Evolutionary conservation across 1,139 yeast species (phyloP).

Genomic region (Pichia sp.): DNA sequence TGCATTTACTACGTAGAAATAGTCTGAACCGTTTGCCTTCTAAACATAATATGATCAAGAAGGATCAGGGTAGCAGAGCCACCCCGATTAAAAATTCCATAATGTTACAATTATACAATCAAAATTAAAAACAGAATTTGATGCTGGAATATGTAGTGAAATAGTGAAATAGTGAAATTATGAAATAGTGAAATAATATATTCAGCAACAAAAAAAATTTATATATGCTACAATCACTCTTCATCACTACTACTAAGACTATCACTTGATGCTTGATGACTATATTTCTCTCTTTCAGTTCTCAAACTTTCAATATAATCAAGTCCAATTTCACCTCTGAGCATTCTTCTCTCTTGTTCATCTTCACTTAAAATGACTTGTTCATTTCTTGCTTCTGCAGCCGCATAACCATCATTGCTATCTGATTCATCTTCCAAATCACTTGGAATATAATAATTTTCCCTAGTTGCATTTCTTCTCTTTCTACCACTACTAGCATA

Average conservation of each 20-base stretch:
- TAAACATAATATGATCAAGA: no score
- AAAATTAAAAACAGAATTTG: no score
- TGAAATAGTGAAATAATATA: no score
- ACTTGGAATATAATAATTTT: constrained; percentile 14
- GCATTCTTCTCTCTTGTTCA: constrained; percentile 15
- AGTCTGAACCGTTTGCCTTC: no score
- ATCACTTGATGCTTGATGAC: constrained; percentile 1
- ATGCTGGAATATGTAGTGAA: no score
- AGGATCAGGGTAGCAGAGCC: no score
- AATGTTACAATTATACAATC: no score
- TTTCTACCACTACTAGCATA: constrained; percentile 3
- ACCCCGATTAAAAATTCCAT: no score
- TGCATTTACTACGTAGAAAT: no score
- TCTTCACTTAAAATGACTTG: constrained; percentile 19
- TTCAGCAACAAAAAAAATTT: background rate
- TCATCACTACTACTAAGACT: constrained; percentile 10
- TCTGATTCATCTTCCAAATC: constrained; percentile 5
- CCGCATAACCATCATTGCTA: constrained; percentile 14
- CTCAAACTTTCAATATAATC: constrained; percentile 10
- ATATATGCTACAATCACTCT: background rate
- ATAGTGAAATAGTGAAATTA: no score
- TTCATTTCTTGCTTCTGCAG: constrained; percentile 16
- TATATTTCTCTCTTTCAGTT: constrained; percentile 7
- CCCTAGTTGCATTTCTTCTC: constrained; percentile 16
- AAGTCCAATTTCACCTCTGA: constrained; percentile 15